Conservation (phyloP, 2,329 filamentous ascomycete genomes). For the Aspergillus fijiensis region DNA sequence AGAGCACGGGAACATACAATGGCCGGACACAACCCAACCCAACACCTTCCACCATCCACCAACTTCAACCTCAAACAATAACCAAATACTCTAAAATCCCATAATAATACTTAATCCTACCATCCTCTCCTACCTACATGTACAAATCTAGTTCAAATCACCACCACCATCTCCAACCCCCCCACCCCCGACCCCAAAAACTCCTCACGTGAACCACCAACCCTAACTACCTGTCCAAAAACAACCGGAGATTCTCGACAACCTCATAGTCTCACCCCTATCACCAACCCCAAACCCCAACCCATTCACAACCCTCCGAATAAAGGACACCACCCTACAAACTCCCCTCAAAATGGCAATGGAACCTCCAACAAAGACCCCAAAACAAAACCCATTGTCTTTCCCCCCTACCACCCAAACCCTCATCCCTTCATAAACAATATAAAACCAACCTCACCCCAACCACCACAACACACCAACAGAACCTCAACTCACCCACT, state of each 20-base stretch:
- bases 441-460: not conserved
- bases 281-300: no score
- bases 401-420: not conserved
- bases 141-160: not conserved
- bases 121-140: not conserved
- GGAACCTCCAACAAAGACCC: not conserved
- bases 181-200: no score
- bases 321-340: not conserved
- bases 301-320: not conserved
- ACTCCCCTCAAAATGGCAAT: no score
- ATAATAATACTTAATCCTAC: not conserved
- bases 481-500: no score
- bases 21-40: no score
- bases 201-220: slow-evolving; percentile 2
- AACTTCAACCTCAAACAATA: no score
- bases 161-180: no score
- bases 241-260: no score
- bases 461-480: no score
- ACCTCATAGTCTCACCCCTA: no score
- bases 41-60: no score
- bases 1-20: no score
- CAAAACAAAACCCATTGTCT: not conserved
- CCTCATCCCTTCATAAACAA: not conserved
- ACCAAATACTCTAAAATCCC: not conserved
- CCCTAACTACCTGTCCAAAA: not conserved